Evolutionary conservation across 1,284 basidiomycete genomes (phyloP).

Genomic region (Gomphus bonarii): DNA sequence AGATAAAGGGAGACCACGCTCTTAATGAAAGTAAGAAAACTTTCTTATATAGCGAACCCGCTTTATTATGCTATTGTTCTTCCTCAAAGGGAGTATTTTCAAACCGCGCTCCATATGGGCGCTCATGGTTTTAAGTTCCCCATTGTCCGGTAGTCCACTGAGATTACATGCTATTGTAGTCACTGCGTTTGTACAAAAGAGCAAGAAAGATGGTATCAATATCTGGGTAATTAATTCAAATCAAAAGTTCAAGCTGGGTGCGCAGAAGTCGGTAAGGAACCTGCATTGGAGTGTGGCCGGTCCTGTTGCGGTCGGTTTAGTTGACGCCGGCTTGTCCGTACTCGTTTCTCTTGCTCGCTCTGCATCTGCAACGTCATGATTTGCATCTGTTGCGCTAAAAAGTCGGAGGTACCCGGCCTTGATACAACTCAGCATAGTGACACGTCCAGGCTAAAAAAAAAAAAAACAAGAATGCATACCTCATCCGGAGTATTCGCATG

Average conservation of each 20-base stretch:
- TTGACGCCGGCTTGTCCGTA: slow-evolving; percentile 19
- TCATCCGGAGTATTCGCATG: slow-evolving; percentile 86
- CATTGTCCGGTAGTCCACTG: slow-evolving; percentile 3
- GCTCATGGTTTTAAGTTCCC: neutral
- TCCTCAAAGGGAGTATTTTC: neutral
- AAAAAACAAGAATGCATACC: slow-evolving; percentile 33
- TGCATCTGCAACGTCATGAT: slow-evolving; percentile 61
- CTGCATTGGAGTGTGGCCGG: slow-evolving; percentile 1
- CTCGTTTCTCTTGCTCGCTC: slow-evolving; percentile 56
- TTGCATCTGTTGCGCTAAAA: slow-evolving; percentile 80
- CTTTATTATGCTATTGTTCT: slow-evolving; percentile 6
- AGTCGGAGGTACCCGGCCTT: slow-evolving; percentile 77
- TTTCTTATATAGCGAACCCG: slow-evolving; percentile 1
- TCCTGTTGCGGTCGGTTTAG: neutral
- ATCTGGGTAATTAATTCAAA: neutral
- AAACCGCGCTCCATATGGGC: neutral
- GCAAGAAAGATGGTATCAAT: slow-evolving; percentile 5
- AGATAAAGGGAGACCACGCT: slow-evolving; percentile 1
- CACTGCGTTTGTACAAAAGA: neutral
- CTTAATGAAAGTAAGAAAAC: neutral
- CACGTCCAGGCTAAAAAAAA: neutral
- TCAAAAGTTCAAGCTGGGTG: slow-evolving; percentile 1
- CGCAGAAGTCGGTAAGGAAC: slow-evolving; percentile 1
- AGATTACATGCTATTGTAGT: too few relatives aligned
- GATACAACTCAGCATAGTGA: neutral